Evolutionary conservation across 768 basidiomycete species (phyloP).

Genomic region (Russula emetica): DNA sequence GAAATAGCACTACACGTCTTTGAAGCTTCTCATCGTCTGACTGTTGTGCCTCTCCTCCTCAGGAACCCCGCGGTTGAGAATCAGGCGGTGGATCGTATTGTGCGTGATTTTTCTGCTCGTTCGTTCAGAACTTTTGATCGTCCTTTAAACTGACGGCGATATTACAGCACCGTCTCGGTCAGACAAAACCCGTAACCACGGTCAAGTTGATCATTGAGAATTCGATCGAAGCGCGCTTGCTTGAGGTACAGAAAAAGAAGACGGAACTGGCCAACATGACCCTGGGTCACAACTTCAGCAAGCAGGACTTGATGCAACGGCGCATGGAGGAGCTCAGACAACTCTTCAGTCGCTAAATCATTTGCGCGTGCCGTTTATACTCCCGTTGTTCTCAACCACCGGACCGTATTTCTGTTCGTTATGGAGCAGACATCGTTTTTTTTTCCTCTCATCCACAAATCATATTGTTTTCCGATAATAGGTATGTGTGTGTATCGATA

Average conservation of each 20-base stretch:
- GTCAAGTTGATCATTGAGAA: conserved; percentile 92
- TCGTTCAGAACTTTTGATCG: neutral
- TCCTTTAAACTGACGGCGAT: neutral
- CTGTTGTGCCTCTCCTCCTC: neutral
- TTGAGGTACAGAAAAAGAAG: conserved; percentile 94
- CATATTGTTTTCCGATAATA: conserved; percentile 19
- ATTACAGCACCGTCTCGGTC: conserved; percentile 87
- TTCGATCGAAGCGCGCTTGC: conserved; percentile 87
- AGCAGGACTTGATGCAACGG: conserved; percentile 80
- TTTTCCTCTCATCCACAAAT: conserved; percentile 4
- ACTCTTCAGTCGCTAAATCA: conserved; percentile 50
- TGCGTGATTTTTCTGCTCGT: conserved; percentile 40
- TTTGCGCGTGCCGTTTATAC: conserved; percentile 1
- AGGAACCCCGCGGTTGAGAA: conserved; percentile 98
- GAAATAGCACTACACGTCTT: conserved; percentile 1
- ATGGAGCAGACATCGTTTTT: neutral
- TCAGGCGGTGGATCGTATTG: conserved; percentile 96
- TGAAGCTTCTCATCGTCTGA: neutral
- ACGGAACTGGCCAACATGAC: conserved; percentile 93
- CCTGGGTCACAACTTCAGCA: conserved; percentile 79
- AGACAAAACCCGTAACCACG: conserved; percentile 86
- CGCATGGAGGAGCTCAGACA: conserved; percentile 84
- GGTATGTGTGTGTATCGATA: conserved; percentile 21
- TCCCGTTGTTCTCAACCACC: neutral
- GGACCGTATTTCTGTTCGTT: conserved; percentile 1